Percentiles rank a stretch among this genome's conserved stretches.
Conservation (phyloP, 805 yeast species). For the Nakazawaea ambrosiae region DNA sequence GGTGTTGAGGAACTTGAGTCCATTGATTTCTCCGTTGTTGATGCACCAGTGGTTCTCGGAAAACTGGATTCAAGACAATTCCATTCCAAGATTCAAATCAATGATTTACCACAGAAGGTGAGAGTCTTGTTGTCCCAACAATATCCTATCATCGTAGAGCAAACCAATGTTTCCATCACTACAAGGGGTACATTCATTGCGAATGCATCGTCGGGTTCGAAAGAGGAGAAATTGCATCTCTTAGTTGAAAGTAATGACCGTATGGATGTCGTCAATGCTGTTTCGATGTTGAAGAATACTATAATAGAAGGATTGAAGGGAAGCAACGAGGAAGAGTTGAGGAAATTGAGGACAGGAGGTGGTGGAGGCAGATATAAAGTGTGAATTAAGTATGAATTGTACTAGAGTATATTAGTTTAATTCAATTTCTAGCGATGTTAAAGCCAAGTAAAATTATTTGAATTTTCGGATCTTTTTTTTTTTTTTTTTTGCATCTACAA, state of each 20-base stretch:
- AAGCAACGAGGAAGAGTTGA: slow-evolving; percentile 36
- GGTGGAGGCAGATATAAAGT: slow-evolving; percentile 42
- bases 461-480: no score
- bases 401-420: no score
- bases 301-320: slow-evolving; percentile 51
- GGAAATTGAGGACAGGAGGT: slow-evolving; percentile 20
- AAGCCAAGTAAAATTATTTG: no score
- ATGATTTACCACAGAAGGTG: slow-evolving; percentile 77
- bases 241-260: slow-evolving; percentile 71
- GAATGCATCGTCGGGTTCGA: slow-evolving; percentile 39
- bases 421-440: no score
- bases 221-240: slow-evolving; percentile 68
- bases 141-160: slow-evolving; percentile 60
- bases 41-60: slow-evolving; percentile 11
- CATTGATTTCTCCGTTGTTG: slow-evolving; percentile 8
- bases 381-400: slow-evolving; percentile 13
- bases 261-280: slow-evolving; percentile 50
- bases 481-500: no score
- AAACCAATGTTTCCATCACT: slow-evolving; percentile 71
- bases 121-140: slow-evolving; percentile 70
- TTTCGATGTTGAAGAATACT: slow-evolving; percentile 44
- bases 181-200: slow-evolving; percentile 74
- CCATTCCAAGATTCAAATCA: slow-evolving; percentile 67
- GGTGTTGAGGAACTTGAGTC: slow-evolving; percentile 15
- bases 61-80: slow-evolving; percentile 21